Evolutionary conservation across 306 rosid species (phyloP), one percentile per base, ranked within the genome.

Genomic region (Rubus idaeus): DNA sequence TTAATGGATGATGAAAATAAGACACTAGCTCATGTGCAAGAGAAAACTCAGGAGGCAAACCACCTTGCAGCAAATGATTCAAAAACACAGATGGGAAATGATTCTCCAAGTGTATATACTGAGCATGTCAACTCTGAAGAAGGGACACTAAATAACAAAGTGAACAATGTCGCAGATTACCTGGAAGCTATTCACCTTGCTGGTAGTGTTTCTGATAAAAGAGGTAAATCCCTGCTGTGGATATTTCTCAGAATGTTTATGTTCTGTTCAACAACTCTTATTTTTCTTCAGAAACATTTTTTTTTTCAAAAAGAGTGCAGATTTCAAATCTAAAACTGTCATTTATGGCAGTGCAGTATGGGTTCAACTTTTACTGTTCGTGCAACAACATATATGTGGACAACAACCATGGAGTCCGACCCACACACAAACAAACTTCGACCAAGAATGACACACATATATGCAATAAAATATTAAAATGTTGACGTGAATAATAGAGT

Each of bases 1-100:
- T 87, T 95, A 75, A 96, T 95, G 90, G 97, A 95, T 26, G 93
- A 95, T 42, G 97, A 89, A 58, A 90, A 85, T 42, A 95, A 92
- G 77, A 68, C 89, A 53, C 84, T 84, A 40, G 72, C 83, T n/a
- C 78, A 55, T n/a, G 52, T 39, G 67, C 71, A 80, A 44, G 75
- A 82, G 14, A 87, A 87, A 83, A 82, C 42, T 41, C 84, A 82
- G 61, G 91, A 84, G 83, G 80, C 80, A 76, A 82, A 85, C 62
- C 75, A 84, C 56, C 57, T 76, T 45, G 73, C 79, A 78, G 77
- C 77, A 26, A 86, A 87, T 71, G 89, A 90, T 77, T 67, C 79
- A 65, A 68, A 83, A 11, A 78, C 50, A 63, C 82, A 84, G 72
- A 63, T 26, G 66, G 80, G 82, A 79, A 75, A 85, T 75, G 75